A percentile compares a stretch with the other conserved stretches of the same genome.
These are phyloP conservation scores for Colletotrichum spaethianum DNA, from an alignment of 2,329 filamentous ascomycete genomes.

Conservation along the genomic window DNA sequence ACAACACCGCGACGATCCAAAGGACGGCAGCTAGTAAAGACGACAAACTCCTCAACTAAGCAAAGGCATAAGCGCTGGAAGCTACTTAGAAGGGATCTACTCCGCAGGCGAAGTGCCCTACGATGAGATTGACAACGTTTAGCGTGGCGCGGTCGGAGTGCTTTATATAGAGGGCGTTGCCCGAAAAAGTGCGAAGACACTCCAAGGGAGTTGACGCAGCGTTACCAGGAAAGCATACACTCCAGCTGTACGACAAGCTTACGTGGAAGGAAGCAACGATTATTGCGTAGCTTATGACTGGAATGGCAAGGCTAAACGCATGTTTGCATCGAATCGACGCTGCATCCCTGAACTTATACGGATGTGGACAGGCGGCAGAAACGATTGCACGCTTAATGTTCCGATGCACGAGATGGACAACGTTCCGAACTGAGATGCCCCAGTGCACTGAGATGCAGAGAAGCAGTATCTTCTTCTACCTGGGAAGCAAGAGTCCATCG, in stretches of 20 bases:
- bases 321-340: neutral
- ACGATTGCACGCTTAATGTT: neutral
- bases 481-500: neutral
- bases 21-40: neutral
- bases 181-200: neutral
- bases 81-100: neutral
- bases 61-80: neutral
- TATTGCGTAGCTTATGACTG: neutral
- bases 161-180: neutral
- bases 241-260: neutral
- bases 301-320: neutral
- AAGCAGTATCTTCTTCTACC: neutral
- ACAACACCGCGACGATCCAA: neutral
- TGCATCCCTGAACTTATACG: neutral
- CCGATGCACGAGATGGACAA: neutral
- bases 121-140: neutral
- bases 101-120: neutral
- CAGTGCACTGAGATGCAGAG: neutral
- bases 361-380: neutral
- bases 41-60: neutral
- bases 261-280: too few species aligned
- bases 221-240: neutral
- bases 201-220: neutral
- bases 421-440: neutral
- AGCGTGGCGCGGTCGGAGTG: neutral